These are phyloP conservation scores for Leccinum sublutescens DNA, from an alignment of 768 basidiomycete genomes.

Conservation along the genomic window DNA sequence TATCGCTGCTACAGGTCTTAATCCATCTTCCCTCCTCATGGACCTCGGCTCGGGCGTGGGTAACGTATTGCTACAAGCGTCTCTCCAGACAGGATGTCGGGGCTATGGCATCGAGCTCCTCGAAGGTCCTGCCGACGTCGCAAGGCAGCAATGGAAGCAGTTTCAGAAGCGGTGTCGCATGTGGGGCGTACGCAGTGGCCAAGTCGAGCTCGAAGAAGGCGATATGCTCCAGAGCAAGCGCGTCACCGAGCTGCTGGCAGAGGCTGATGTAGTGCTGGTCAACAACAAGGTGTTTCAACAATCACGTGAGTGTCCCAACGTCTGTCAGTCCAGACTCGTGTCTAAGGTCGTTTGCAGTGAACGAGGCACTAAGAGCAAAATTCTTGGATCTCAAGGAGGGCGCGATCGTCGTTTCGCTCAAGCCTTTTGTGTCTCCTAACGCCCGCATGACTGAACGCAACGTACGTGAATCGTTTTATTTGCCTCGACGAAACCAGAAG, in stretches of 20 bases:
- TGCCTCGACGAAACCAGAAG: neutral
- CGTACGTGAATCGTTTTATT: slow-evolving; percentile 39
- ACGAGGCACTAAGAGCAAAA: slow-evolving; percentile 80
- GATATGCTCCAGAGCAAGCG: slow-evolving; percentile 75
- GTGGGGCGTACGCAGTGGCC: slow-evolving; percentile 84
- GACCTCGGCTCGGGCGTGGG: slow-evolving; percentile 88
- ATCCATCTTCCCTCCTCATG: slow-evolving; percentile 63
- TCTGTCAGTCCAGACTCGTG: neutral
- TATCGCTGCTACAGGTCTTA: slow-evolving; percentile 48
- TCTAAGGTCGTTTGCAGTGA: slow-evolving; percentile 49
- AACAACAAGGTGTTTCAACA: slow-evolving; percentile 85
- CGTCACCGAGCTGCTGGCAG: slow-evolving; percentile 64
- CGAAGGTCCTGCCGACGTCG: slow-evolving; percentile 77
- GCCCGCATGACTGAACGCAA: slow-evolving; percentile 84
- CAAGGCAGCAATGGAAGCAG: slow-evolving; percentile 70
- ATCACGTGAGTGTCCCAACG: slow-evolving; percentile 52
- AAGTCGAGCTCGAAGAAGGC: slow-evolving; percentile 78
- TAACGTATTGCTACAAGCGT: slow-evolving; percentile 80
- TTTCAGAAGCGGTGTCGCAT: slow-evolving; percentile 76
- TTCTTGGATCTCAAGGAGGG: slow-evolving; percentile 95
- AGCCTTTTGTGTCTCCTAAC: slow-evolving; percentile 77
- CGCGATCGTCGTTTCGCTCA: slow-evolving; percentile 84
- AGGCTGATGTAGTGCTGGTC: slow-evolving; percentile 90
- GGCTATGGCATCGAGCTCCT: slow-evolving; percentile 82
- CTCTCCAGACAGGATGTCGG: slow-evolving; percentile 73